phyloP scores from a whole-genome alignment of 1,284 basidiomycete species.

The Salmacisia buchloeana region DNA sequence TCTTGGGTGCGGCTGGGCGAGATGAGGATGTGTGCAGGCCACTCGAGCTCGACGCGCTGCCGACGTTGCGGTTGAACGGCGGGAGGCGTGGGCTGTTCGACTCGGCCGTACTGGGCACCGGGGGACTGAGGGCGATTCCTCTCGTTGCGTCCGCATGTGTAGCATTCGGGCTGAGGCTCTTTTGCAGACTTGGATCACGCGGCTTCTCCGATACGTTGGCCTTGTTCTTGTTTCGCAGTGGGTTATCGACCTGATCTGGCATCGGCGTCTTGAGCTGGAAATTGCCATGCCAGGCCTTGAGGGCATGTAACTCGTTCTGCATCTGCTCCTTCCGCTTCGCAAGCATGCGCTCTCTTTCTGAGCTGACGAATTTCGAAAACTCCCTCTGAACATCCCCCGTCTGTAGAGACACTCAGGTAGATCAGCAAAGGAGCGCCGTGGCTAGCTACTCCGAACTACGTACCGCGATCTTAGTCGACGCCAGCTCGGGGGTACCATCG shows the following conservation, averaged over 20 bases:
- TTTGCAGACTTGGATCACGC: slow-evolving; percentile 35
- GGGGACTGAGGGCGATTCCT: not conserved
- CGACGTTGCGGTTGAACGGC: not conserved
- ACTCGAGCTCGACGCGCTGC: slow-evolving; percentile 19
- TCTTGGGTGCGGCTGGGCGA: slow-evolving; percentile 39
- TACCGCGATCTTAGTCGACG: not conserved
- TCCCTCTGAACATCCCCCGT: slow-evolving; percentile 23
- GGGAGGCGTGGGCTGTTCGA: not conserved
- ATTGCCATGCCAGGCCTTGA: slow-evolving; percentile 81
- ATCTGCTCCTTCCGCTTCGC: slow-evolving; percentile 10
- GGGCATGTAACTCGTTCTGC: slow-evolving; percentile 74
- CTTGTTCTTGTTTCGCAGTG: slow-evolving; percentile 29
- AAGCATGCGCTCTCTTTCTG: slow-evolving; percentile 38
- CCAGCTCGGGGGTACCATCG: not conserved
- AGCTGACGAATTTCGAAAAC: slow-evolving; percentile 44
- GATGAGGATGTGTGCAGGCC: slow-evolving; percentile 14
- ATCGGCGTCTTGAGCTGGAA: slow-evolving; percentile 97
- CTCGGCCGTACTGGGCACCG: not conserved
- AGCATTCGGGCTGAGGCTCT: slow-evolving; percentile 34
- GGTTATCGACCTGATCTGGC: slow-evolving; percentile 78
- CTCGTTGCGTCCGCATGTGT: slow-evolving; percentile 17
- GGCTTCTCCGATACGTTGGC: slow-evolving; percentile 36
- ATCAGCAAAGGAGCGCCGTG: not conserved
- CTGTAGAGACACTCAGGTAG: not conserved
- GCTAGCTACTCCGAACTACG: not conserved